Evolutionary conservation across 2,329 filamentous ascomycete genomes (phyloP).

Genomic region (Aspergillus sp.): DNA sequence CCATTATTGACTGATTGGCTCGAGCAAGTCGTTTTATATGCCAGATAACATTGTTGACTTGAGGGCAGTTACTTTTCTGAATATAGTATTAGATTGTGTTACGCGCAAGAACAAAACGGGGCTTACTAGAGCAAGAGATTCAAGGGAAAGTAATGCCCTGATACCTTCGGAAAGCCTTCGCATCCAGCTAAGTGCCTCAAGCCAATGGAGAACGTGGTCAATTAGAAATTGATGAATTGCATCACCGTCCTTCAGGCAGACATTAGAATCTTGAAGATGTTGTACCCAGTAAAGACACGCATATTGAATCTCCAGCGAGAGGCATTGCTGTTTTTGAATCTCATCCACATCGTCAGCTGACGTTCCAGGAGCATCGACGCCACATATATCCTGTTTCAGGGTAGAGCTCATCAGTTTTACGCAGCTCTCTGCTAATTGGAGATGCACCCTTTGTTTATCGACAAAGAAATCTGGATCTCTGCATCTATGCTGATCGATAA

Average conservation of each 20-base stretch:
- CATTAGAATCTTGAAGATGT: conserved; percentile 20
- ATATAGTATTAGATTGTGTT: not conserved
- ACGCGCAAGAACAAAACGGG: not conserved
- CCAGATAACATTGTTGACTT: not conserved
- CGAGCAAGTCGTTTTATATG: not conserved
- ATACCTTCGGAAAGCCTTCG: conserved; percentile 14
- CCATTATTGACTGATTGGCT: conserved; percentile 18
- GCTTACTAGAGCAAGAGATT: not conserved
- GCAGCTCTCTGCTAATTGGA: conserved; percentile 26
- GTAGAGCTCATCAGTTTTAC: conserved; percentile 16
- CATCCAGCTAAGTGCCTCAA: conserved; percentile 24
- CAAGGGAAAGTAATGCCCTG: not conserved
- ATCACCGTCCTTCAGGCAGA: not conserved
- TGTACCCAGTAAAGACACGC: conserved; percentile 30
- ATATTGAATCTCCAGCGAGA: conserved; percentile 24
- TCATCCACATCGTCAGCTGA: not conserved
- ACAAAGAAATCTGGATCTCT: not conserved
- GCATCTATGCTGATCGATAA: not conserved
- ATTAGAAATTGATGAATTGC: conserved; percentile 16
- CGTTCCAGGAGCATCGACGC: conserved; percentile 11
- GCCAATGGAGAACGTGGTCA: conserved; percentile 25
- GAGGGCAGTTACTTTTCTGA: not conserved
- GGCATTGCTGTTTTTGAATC: not conserved
- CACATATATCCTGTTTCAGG: conserved; percentile 17
- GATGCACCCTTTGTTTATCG: conserved; percentile 19